A percentile compares a stretch with the other conserved stretches of the same genome.
Conservation (phyloP, 768 basidiomycete species). For the Agaricus subrufescens region DNA sequence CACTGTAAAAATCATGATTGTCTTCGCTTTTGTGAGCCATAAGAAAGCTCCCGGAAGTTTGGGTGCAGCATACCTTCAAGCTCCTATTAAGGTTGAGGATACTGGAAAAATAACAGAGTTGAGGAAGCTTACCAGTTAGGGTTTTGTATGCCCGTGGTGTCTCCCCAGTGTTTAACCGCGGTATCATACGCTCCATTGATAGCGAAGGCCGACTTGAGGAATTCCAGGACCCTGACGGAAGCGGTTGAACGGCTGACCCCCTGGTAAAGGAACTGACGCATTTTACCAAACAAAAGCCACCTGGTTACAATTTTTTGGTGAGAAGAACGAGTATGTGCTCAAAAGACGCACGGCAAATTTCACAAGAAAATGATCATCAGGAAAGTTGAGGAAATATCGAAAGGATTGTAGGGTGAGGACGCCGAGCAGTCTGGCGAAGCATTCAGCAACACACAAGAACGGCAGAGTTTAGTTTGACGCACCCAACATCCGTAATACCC, state of each 20-base stretch:
- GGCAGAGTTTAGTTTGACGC: background rate
- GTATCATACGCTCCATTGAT: background rate
- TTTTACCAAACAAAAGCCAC: background rate
- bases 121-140: background rate
- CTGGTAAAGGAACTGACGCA: background rate
- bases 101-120: background rate
- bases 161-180: background rate
- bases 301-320: background rate
- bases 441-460: no score
- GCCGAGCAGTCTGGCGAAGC: background rate
- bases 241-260: background rate
- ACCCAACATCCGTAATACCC: constrained; percentile 3
- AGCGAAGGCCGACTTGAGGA: background rate
- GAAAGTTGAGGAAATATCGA: constrained; percentile 1
- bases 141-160: background rate
- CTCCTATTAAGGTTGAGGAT: background rate
- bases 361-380: background rate
- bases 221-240: background rate
- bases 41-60: background rate
- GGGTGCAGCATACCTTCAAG: background rate
- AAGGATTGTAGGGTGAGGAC: constrained; percentile 1
- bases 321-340: background rate
- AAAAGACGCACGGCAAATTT: background rate
- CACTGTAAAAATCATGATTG: background rate
- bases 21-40: background rate